Conservation (phyloP, 805 yeast genomes). For the Priceomyces haplophilus region DNA sequence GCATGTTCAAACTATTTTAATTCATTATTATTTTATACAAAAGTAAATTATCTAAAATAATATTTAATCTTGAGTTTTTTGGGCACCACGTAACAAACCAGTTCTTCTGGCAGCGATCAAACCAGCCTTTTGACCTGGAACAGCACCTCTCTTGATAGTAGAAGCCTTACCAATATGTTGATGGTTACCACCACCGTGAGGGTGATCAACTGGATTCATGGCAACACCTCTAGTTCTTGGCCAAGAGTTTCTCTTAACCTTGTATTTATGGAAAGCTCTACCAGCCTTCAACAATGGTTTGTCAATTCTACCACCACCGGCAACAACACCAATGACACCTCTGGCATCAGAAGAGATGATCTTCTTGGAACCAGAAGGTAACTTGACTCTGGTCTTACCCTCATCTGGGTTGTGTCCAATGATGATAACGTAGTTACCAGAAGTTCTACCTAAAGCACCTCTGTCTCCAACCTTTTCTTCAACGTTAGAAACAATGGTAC, state of each 20-base stretch:
- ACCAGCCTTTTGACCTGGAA: slow-evolving; percentile 40
- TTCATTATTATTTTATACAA: slow-evolving; percentile 16
- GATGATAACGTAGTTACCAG: slow-evolving; percentile 98
- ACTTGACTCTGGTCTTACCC: slow-evolving; percentile 98
- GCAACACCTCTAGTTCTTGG: slow-evolving; percentile 99
- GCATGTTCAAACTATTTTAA: slow-evolving; percentile 7
- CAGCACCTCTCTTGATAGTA: slow-evolving; percentile 40
- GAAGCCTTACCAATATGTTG: slow-evolving; percentile 38
- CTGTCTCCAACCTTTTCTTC: slow-evolving; percentile 99
- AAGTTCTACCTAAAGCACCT: slow-evolving; percentile 99
- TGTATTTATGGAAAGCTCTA: slow-evolving; percentile 99
- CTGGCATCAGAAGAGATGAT: slow-evolving; percentile 91
- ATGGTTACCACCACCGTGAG: slow-evolving; percentile 98
- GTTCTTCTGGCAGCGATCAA: slow-evolving; percentile 40
- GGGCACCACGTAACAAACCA: slow-evolving; percentile 39
- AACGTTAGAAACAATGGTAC: slow-evolving; percentile 97
- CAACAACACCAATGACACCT: slow-evolving; percentile 99
- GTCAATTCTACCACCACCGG: slow-evolving; percentile 99
- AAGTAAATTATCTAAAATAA: slow-evolving; percentile 12
- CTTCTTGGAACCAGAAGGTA: slow-evolving; percentile 99
- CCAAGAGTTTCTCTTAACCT: slow-evolving; percentile 99
- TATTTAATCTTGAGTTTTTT: slow-evolving; percentile 33
- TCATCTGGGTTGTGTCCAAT: slow-evolving; percentile 99
- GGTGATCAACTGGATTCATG: slow-evolving; percentile 99
- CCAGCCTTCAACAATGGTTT: slow-evolving; percentile 99